Evolutionary conservation across 164 flowering plant genomes (phyloP).

Genomic region (Amborella trichopoda): DNA sequence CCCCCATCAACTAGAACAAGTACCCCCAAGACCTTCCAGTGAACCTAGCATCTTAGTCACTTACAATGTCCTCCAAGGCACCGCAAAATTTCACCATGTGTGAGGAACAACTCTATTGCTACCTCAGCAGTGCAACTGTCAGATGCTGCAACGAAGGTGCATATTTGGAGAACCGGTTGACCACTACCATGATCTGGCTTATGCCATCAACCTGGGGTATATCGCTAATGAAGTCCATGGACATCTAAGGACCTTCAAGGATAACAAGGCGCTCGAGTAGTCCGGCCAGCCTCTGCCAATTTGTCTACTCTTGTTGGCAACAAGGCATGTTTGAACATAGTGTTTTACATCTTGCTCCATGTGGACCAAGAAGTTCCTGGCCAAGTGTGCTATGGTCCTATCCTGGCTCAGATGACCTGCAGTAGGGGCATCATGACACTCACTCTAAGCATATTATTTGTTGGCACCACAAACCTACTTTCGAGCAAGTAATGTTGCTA

Average conservation of each 20-base stretch:
- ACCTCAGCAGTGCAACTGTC: background rate
- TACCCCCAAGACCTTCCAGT: background rate
- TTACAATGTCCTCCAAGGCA: background rate
- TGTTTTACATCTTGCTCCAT: background rate
- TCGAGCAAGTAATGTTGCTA: background rate
- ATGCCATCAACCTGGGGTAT: background rate
- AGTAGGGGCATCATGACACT: background rate
- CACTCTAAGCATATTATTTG: background rate
- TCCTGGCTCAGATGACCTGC: background rate
- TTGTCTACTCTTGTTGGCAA: background rate
- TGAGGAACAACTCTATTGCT: background rate
- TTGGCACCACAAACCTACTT: background rate
- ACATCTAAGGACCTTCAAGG: background rate
- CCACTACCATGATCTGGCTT: background rate
- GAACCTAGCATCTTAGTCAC: background rate
- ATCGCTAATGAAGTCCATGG: background rate
- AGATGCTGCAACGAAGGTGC: background rate
- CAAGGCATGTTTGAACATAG: background rate
- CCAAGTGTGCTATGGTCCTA: background rate
- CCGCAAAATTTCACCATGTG: background rate
- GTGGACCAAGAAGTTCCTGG: background rate
- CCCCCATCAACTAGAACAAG: background rate
- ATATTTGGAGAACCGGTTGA: background rate
- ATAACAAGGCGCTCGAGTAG: background rate
- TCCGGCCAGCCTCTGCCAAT: background rate